Evolutionary conservation across 2,329 filamentous ascomycete genomes (phyloP).

Genomic region (Botrytis aclada): DNA sequence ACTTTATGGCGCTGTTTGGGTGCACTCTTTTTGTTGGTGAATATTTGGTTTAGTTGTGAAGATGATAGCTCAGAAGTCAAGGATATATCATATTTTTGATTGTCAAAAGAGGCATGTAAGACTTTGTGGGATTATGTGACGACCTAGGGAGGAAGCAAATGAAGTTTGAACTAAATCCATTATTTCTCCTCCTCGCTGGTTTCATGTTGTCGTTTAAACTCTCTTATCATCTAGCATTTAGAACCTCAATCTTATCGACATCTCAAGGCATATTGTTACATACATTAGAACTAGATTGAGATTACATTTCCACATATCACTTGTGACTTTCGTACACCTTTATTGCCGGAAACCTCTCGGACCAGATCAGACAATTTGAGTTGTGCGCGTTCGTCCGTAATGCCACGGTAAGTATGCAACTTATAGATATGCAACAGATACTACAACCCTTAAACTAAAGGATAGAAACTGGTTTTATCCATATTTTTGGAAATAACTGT

Average conservation of each 20-base stretch:
- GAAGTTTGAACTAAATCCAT: rapidly evolving
- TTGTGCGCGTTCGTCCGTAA: not conserved
- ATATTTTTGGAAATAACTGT: too few species aligned
- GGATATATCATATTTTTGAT: not conserved
- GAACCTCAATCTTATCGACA: not conserved
- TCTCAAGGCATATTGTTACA: not conserved
- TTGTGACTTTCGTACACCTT: too few species aligned
- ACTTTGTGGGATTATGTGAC: not conserved
- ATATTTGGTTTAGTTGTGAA: not conserved
- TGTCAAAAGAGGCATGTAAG: not conserved
- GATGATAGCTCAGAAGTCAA: not conserved
- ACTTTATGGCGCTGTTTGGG: not conserved
- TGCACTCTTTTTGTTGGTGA: not conserved
- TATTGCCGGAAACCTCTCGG: rapidly evolving
- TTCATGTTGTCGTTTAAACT: not conserved
- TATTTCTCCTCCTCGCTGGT: not conserved
- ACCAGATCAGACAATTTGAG: rapidly evolving
- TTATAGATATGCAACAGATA: not conserved
- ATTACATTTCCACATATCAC: not conserved
- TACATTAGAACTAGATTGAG: not conserved
- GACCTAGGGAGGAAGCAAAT: too few species aligned
- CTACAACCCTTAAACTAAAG: too few species aligned
- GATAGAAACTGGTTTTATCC: too few species aligned
- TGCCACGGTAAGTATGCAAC: not conserved
- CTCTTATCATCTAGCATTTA: not conserved